Evolutionary conservation across 164 flowering plant genomes (phyloP), one percentile per base, ranked within the genome.

Genomic region (Berberis thunbergii): DNA sequence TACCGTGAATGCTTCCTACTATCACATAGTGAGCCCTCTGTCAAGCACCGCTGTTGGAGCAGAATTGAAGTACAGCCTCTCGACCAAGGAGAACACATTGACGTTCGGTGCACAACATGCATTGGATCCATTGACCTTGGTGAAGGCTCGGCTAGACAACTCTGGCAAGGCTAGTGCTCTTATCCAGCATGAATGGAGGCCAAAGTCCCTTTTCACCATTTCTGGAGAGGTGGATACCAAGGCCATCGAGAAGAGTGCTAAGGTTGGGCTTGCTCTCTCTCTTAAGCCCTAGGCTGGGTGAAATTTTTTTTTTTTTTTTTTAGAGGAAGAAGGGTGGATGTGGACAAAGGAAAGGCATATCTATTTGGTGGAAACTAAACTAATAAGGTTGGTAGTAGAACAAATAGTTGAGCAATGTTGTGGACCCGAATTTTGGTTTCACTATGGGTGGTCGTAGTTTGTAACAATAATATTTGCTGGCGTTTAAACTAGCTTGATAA

Each of bases 131-230:
- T 67, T 78, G 61, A 84, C 88, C 54, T 48, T 70, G 6, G 69
- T 84, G 66, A 84, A 84, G 79, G 86, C 78, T n/a, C 76, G 82
- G 41, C 72, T 82, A 67, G 81, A 84, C 81, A 80, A 76, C 72
- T 67, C 46, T 55, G 88, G 88, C 54, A 74, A 67, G 64, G 81
- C 77, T 7, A 82, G 71, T 55, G 84, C 82, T 4, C 78, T 82
- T 7, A 72, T 84, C 62, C 89, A 84, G 73, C 86, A 82, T 6
- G 80, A 81, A 73, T 82, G 86, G 85, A 77, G 86, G 43, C 86
- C 86, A 49, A 79, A 63, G 71, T 84, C 89, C 5, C 65, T 79
- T 26, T 63, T 84, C 76, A 84, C 89, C 60, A 38, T 84, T 57
- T 81, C 83, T 4, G 88, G 85, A 6, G 85, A 81, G 73, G 84